These are phyloP conservation scores for Magnusiomyces fungicola DNA, from an alignment of 1,139 yeast species.

Conservation along the genomic window DNA sequence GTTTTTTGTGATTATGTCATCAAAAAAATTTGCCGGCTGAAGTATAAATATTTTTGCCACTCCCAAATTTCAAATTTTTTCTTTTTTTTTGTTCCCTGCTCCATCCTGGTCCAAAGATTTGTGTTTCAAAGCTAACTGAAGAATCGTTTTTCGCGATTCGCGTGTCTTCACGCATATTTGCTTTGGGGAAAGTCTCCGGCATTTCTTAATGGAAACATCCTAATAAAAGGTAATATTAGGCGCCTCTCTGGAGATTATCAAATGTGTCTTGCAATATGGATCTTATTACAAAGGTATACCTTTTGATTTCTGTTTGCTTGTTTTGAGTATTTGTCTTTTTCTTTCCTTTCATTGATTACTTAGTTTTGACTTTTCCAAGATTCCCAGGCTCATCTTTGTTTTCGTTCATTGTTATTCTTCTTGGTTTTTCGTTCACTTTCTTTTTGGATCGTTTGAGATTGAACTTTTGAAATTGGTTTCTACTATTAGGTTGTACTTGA, in stretches of 20 bases:
- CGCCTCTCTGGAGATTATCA: too few relatives aligned
- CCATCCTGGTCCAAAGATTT: slow-evolving; percentile 7
- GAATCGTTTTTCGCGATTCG: neutral
- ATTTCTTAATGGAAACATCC: slow-evolving; percentile 7
- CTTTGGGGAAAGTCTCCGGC: slow-evolving; percentile 11
- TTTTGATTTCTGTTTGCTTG: too few relatives aligned
- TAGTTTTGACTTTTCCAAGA: too few relatives aligned
- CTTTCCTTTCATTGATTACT: too few relatives aligned
- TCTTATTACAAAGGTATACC: too few relatives aligned
- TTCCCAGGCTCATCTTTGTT: neutral
- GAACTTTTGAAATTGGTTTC: neutral
- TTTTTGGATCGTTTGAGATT: neutral
- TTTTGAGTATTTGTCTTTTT: too few relatives aligned
- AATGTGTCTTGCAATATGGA: too few relatives aligned
- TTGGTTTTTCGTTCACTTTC: neutral
- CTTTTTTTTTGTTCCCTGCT: slow-evolving; percentile 1
- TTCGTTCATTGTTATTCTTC: neutral
- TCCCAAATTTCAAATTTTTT: neutral
- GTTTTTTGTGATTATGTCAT: neutral
- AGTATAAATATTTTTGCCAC: neutral
- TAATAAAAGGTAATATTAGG: slow-evolving; percentile 7
- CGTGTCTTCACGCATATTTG: neutral
- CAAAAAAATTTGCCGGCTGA: too few relatives aligned
- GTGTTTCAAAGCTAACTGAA: slow-evolving; percentile 9
- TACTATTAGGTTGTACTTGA: neutral